Evolutionary conservation across 768 basidiomycete genomes (phyloP).

Genomic region (Hericium erinaceus): DNA sequence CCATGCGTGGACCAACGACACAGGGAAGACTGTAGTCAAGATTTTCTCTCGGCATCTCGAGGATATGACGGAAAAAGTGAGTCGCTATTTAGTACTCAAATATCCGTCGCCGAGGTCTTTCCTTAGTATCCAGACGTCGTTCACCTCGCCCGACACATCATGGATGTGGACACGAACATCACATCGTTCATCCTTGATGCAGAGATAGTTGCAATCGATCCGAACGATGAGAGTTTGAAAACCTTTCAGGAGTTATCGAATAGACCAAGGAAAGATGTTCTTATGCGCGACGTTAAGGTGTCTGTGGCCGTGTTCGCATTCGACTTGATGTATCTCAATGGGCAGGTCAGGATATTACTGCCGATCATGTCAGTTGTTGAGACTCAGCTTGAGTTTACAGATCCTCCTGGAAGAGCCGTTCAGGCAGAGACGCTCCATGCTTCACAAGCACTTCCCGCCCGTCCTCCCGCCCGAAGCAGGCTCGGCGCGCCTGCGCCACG

Average conservation of each 20-base stretch:
- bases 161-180: conserved; percentile 32
- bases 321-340: conserved; percentile 83
- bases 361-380: conserved; percentile 6
- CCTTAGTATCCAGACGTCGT: conserved; percentile 76
- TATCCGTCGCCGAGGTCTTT: conserved; percentile 5
- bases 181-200: conserved; percentile 72
- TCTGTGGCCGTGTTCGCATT: conserved; percentile 81
- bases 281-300: conserved; percentile 63
- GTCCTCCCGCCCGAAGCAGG: conserved; percentile 32
- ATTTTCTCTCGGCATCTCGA: conserved; percentile 87
- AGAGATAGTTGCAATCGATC: conserved; percentile 82
- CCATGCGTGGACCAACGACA: conserved; percentile 36
- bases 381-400: conserved; percentile 27
- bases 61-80: conserved; percentile 84
- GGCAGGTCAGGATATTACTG: conserved; percentile 41
- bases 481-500: conserved; percentile 61
- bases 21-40: conserved; percentile 33
- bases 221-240: conserved; percentile 47
- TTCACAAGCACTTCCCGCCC: conserved; percentile 56
- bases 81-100: conserved; percentile 6
- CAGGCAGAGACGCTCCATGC: conserved; percentile 55
- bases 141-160: conserved; percentile 42
- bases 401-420: conserved; percentile 60
- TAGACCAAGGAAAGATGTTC: conserved; percentile 76
- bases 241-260: conserved; percentile 86